A percentile compares a stretch with the other conserved stretches of the same genome.
phyloP scores from a whole-genome alignment of 176 grass and related monocot species.

The Lolium perenne region DNA sequence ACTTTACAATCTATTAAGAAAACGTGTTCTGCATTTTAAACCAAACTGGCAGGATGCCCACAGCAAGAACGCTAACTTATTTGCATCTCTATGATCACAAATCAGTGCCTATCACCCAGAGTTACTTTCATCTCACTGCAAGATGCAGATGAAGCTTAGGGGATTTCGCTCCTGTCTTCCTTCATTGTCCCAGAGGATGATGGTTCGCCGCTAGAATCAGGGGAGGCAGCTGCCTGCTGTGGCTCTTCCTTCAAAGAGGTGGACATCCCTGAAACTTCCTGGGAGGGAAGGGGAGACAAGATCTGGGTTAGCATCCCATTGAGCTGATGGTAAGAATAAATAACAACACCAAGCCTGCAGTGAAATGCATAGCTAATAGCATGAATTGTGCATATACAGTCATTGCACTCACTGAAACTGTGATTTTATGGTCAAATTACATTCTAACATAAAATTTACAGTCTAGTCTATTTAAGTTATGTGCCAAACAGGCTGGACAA shows the following conservation, averaged over 20 bases:
- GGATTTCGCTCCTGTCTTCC: conserved; percentile 55
- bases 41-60: not conserved
- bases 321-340: not conserved
- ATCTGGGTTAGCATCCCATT: conserved; percentile 28
- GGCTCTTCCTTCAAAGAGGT: conserved; percentile 76
- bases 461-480: not conserved
- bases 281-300: conserved; percentile 1
- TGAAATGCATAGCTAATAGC: not conserved
- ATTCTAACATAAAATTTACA: conserved; percentile 16
- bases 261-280: conserved; percentile 95
- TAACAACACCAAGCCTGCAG: not conserved
- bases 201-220: conserved; percentile 72
- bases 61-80: conserved; percentile 22
- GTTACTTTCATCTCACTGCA: conserved; percentile 14
- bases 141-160: conserved; percentile 36
- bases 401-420: not conserved
- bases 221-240: conserved; percentile 56
- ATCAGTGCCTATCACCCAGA: not conserved
- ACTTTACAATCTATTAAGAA: not conserved
- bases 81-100: conserved; percentile 36
- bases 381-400: conserved; percentile 10
- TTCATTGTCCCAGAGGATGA: conserved; percentile 84
- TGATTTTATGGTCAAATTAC: conserved; percentile 14
- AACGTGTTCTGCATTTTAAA: not conserved
- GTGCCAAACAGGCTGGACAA: not conserved